These are phyloP conservation scores for Phytophthora macrochlamydospora DNA, from an alignment of 352 stramenopile genomes.

Conservation along the genomic window DNA sequence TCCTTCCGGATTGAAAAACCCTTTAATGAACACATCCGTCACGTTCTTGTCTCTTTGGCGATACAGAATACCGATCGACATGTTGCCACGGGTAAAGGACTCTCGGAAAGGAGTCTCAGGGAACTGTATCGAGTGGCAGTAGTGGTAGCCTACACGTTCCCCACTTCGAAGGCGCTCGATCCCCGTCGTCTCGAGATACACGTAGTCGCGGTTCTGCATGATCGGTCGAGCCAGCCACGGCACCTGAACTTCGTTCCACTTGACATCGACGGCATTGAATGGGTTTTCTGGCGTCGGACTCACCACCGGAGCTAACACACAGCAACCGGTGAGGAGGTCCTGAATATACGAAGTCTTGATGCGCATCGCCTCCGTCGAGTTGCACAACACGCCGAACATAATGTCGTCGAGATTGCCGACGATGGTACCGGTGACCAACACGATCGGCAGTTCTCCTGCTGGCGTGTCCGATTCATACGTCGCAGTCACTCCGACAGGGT, in stretches of 20 bases:
- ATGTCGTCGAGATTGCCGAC: constrained; percentile 40
- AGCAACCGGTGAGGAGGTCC: constrained; percentile 43
- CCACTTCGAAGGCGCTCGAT: constrained; percentile 40
- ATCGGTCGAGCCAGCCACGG: constrained; percentile 40
- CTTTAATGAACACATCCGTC: constrained; percentile 60
- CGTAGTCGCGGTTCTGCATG: constrained; percentile 49
- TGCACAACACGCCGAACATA: constrained; percentile 44
- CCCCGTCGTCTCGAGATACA: constrained; percentile 52
- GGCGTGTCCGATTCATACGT: constrained; percentile 18
- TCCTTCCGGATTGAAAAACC: constrained; percentile 42
- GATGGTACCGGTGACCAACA: constrained; percentile 39
- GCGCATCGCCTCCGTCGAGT: constrained; percentile 37
- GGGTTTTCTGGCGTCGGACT: constrained; percentile 33
- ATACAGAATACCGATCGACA: constrained; percentile 63
- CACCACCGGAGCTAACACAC: constrained; percentile 45
- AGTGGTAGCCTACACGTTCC: constrained; percentile 49
- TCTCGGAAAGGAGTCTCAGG: constrained; percentile 45
- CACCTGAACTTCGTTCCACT: constrained; percentile 54
- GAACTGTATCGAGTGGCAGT: constrained; percentile 50
- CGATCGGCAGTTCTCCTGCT: constrained; percentile 24
- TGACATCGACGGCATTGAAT: constrained; percentile 45
- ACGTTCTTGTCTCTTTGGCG: constrained; percentile 48
- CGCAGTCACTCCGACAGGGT: background rate
- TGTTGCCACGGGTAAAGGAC: constrained; percentile 47
- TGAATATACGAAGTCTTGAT: constrained; percentile 53